These are phyloP conservation scores for Bretschneidera sinensis DNA, from an alignment of 345 rosid species.

Conservation along the genomic window DNA sequence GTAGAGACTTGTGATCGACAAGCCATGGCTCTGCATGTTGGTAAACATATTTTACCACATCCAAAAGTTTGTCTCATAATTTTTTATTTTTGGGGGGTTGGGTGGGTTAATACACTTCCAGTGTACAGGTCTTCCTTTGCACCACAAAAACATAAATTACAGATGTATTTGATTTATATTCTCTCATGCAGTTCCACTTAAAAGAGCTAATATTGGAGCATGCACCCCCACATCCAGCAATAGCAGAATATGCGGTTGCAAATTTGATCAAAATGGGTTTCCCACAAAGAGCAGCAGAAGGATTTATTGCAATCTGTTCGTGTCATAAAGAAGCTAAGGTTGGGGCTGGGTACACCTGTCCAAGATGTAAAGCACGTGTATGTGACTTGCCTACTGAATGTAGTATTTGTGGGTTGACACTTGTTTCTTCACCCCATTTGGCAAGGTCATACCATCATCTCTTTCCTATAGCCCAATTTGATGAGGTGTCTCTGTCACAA, in stretches of 20 bases:
- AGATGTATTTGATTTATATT: slow-evolving; percentile 6
- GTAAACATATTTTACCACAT: too few relatives aligned
- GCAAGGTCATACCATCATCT: slow-evolving; percentile 97
- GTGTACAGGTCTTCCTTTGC: too few relatives aligned
- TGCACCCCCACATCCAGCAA: slow-evolving; percentile 92
- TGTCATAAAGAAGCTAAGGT: slow-evolving; percentile 89
- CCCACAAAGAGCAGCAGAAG: slow-evolving; percentile 81
- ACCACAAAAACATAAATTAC: too few relatives aligned
- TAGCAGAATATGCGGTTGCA: slow-evolving; percentile 84
- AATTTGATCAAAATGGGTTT: slow-evolving; percentile 92
- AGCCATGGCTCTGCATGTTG: too few relatives aligned
- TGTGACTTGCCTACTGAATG: slow-evolving; percentile 93
- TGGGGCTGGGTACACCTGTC: slow-evolving; percentile 82
- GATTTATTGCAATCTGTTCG: slow-evolving; percentile 73
- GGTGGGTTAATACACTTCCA: too few relatives aligned
- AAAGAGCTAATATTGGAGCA: slow-evolving; percentile 82
- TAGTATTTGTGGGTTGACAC: slow-evolving; percentile 76
- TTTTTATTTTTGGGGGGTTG: too few relatives aligned
- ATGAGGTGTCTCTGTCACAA: slow-evolving; percentile 46
- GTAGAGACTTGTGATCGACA: not conserved
- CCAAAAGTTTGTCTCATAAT: too few relatives aligned
- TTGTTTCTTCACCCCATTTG: slow-evolving; percentile 92
- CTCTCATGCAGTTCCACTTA: slow-evolving; percentile 53
- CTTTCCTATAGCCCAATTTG: slow-evolving; percentile 82
- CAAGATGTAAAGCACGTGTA: slow-evolving; percentile 86